Evolutionary conservation across 1,139 yeast species (phyloP).

Genomic region (Yamadazyma membranifaciens): DNA sequence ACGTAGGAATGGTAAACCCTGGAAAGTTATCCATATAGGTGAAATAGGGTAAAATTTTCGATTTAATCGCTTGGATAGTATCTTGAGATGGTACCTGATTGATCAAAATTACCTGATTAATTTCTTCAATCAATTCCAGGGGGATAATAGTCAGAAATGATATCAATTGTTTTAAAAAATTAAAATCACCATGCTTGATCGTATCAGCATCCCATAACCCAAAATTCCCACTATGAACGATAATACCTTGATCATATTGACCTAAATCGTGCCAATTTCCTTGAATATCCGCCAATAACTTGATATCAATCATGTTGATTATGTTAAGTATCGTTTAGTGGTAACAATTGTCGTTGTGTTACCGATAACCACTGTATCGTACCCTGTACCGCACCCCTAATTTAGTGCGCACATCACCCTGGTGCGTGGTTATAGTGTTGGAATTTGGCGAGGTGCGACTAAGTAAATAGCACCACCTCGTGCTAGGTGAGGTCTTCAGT

Average conservation of each 20-base stretch:
- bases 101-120: constrained; percentile 46
- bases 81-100: constrained; percentile 19
- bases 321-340: not conserved
- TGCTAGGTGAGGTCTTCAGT: too few relatives aligned
- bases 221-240: constrained; percentile 76
- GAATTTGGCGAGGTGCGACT: too few relatives aligned
- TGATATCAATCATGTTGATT: constrained; percentile 12
- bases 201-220: constrained; percentile 71
- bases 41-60: constrained; percentile 41
- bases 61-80: constrained; percentile 33
- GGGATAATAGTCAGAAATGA: constrained; percentile 64
- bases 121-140: constrained; percentile 41
- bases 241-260: constrained; percentile 23
- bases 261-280: constrained; percentile 26
- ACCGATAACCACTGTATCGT: not conserved
- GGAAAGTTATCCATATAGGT: constrained; percentile 52
- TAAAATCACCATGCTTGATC: constrained; percentile 51
- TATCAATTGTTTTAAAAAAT: constrained; percentile 61
- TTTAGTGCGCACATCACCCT: not conserved
- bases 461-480: too few relatives aligned
- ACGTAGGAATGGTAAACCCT: constrained; percentile 60
- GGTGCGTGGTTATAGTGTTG: too few relatives aligned
- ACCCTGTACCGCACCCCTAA: constrained; percentile 3
- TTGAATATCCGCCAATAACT: constrained; percentile 34
- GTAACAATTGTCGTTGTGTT: not conserved